These are phyloP conservation scores for Plasmodium coatneyi DNA, from an alignment of 169 alveolate species.

Conservation along the genomic window DNA sequence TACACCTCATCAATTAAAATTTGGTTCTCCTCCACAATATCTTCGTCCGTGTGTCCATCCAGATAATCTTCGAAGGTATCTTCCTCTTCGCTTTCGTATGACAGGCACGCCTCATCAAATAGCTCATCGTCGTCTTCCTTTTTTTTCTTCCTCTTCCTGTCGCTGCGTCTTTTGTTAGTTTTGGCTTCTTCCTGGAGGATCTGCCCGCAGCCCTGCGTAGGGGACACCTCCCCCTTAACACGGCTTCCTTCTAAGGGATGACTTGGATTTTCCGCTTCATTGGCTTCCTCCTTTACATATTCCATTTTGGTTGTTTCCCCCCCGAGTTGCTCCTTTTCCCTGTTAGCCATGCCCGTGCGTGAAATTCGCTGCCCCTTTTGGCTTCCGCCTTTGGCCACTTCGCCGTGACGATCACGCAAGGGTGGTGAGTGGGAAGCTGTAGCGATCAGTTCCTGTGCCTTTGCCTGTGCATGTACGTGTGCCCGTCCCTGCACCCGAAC, in stretches of 20 bases:
- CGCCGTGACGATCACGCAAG: background rate
- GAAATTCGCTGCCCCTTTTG: background rate
- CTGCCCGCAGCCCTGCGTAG: background rate
- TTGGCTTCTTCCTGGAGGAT: background rate
- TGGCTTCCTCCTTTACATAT: background rate
- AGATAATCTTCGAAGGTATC: background rate
- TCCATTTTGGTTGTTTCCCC: background rate
- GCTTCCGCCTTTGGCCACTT: background rate
- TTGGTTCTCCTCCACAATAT: conserved; percentile 67
- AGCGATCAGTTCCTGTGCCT: no score
- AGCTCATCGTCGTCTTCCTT: conserved; percentile 48
- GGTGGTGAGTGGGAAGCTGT: background rate
- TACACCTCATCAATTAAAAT: conserved; percentile 45
- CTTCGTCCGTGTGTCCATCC: conserved; percentile 37
- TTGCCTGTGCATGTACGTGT: no score
- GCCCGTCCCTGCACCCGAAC: background rate
- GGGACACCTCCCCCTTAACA: background rate
- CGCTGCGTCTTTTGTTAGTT: background rate
- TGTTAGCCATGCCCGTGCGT: background rate
- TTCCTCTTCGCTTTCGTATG: conserved; percentile 37
- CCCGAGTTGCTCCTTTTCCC: background rate
- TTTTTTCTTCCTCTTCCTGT: conserved; percentile 11
- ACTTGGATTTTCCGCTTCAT: background rate
- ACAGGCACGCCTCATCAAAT: conserved; percentile 5
- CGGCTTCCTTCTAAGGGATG: background rate